Conservation (phyloP, 306 rosid species). For the Hippophae gyantsensis region DNA sequence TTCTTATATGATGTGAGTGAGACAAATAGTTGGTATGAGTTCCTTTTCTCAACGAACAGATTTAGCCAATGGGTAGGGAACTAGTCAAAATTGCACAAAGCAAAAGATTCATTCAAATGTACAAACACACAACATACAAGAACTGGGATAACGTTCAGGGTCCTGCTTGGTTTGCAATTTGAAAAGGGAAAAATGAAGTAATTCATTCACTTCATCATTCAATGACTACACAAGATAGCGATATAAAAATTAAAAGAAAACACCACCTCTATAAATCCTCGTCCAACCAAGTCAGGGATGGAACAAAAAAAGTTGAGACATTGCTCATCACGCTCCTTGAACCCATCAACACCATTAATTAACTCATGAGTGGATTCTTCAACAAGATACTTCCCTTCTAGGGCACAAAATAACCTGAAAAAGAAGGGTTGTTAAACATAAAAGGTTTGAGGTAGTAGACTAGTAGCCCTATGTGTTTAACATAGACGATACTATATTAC, state of each 20-base stretch:
- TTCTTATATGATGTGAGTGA: not conserved
- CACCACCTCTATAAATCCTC: conserved; percentile 82
- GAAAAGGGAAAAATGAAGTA: too few species aligned
- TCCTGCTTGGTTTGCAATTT: too few species aligned
- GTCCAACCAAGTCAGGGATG: conserved; percentile 52
- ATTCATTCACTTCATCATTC: not conserved
- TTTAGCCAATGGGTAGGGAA: not conserved
- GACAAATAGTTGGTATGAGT: not conserved
- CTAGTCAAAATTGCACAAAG: not conserved
- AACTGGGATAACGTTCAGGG: too few species aligned
- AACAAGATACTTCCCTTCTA: conserved; percentile 73
- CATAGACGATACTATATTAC: not conserved
- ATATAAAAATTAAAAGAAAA: not conserved
- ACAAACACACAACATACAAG: too few species aligned
- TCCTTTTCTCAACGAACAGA: not conserved
- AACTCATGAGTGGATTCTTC: conserved; percentile 46
- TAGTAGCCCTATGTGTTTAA: not conserved
- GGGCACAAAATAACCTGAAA: conserved; percentile 78
- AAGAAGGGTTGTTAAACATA: not conserved
- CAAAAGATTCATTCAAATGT: not conserved
- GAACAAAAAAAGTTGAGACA: conserved; percentile 54
- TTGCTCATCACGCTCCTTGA: conserved; percentile 41
- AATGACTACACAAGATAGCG: not conserved
- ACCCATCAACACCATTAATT: conserved; percentile 35
- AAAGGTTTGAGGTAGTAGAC: not conserved